phyloP scores from a whole-genome alignment of 192 early-diverging fungal genomes.

The Linnemannia zychae region DNA sequence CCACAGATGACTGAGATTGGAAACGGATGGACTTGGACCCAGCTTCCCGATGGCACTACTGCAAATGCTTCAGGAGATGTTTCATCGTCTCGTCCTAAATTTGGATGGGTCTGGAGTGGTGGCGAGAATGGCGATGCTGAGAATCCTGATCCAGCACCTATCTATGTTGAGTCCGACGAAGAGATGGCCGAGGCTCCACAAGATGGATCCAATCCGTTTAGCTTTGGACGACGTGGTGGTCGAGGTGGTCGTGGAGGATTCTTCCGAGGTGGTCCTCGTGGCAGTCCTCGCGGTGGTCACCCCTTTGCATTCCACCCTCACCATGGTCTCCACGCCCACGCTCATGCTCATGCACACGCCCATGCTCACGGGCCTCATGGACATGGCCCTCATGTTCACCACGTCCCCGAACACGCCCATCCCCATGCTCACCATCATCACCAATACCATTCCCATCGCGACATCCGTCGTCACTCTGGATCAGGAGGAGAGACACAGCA shows the following conservation, averaged over 20 bases:
- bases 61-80: not conserved
- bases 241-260: constrained; percentile 18
- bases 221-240: constrained; percentile 33
- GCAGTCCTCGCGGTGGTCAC: constrained; percentile 15
- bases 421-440: not conserved
- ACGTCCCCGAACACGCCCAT: not conserved
- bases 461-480: constrained; percentile 35
- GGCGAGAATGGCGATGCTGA: constrained; percentile 5
- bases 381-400: constrained; percentile 6
- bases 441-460: constrained; percentile 7
- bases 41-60: constrained; percentile 12
- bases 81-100: constrained; percentile 29
- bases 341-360: constrained; percentile 12
- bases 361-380: constrained; percentile 8
- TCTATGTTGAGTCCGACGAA: constrained; percentile 42
- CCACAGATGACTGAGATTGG: constrained; percentile 33
- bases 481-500: constrained; percentile 21
- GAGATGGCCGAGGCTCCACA: constrained; percentile 42
- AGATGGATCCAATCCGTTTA: not conserved
- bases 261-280: constrained; percentile 26
- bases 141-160: constrained; percentile 24
- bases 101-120: constrained; percentile 54
- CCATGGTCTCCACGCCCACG: not conserved
- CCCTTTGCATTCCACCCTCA: constrained; percentile 20
- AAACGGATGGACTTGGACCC: constrained; percentile 43